Evolutionary conservation across 768 basidiomycete genomes (phyloP).

Genomic region (Suillus occidentalis): DNA sequence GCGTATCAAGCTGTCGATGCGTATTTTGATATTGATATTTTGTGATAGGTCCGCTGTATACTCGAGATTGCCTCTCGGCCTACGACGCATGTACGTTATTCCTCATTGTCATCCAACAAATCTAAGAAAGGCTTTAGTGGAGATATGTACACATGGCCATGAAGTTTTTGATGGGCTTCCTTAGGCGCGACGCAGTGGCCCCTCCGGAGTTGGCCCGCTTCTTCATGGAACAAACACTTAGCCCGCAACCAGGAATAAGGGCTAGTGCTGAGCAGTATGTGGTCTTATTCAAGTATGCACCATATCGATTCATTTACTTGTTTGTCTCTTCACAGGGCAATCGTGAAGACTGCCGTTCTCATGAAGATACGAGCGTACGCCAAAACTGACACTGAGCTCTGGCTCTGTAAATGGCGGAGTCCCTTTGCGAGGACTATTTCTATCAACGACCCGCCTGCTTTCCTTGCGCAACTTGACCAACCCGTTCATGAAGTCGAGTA

Average conservation of each 20-base stretch:
- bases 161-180: slow-evolving; percentile 57
- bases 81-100: slow-evolving; percentile 66
- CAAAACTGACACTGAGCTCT: slow-evolving; percentile 59
- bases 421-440: slow-evolving; percentile 51
- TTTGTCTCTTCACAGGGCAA: slow-evolving; percentile 43
- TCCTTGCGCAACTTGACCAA: slow-evolving; percentile 47
- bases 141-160: slow-evolving; percentile 75
- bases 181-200: slow-evolving; percentile 61
- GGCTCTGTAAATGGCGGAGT: slow-evolving; percentile 72
- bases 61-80: slow-evolving; percentile 59
- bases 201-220: slow-evolving; percentile 57
- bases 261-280: slow-evolving; percentile 60
- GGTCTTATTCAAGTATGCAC: slow-evolving; percentile 10
- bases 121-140: slow-evolving; percentile 52
- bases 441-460: slow-evolving; percentile 48
- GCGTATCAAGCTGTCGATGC: slow-evolving; percentile 14
- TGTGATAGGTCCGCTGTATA: slow-evolving; percentile 54
- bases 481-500: slow-evolving; percentile 40
- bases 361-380: slow-evolving; percentile 80
- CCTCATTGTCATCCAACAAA: slow-evolving; percentile 4
- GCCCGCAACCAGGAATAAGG: slow-evolving; percentile 70
- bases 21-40: slow-evolving; percentile 7
- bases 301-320: background rate
- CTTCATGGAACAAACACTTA: slow-evolving; percentile 64
- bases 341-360: slow-evolving; percentile 64